Base-by-base conservation (phyloP, 225 moss, liverwort and hornwort genomes). In the Polytrichum formosum region DNA sequence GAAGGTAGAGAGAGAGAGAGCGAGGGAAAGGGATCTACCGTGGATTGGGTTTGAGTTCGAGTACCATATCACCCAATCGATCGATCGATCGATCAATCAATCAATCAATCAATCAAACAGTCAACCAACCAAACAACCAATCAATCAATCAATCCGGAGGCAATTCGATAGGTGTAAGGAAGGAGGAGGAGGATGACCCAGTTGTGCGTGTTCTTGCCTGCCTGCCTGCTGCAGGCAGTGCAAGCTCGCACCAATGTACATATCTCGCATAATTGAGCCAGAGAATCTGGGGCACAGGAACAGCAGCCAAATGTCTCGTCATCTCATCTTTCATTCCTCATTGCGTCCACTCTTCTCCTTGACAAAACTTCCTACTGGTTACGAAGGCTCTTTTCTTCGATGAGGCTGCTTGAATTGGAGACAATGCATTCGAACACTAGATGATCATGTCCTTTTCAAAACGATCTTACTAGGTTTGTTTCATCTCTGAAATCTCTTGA, bases 181-280 rank as follows among this genome's bases (percentile, higher is more conserved):
- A 10, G 37, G 37, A 37, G 9, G 10, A 33, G 23, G 81, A 20
- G 23, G 33, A 60, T 22, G 59, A 59, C 21, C 59, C 21, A 59
- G 59, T 59, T 59, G 23, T 59, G 21, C 59, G 59, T 59, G 21
- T n/a, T 6, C 46, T 46, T 16, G 3, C 16, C 13, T 46, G 46
- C 46, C 46, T 46, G 64, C 18, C 64, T 18, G 64, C 64, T 63
- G 67, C 79, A 73, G 61, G 16, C 61, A 67, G 63, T 33, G 64
- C 30, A 63, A 9, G 35, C 9, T 67, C 5, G 66, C 65, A 19
- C 62, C 72, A n/a, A 80, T 86, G 86, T 86, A 86, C 7, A 86
- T 83, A 82, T 54, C 71, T 76, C 69, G 66, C 76, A 78, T 86
- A 86, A 82, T 75, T 68, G 80, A 80, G 83, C 80, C 83, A 78